phyloP scores from a whole-genome alignment of 805 yeast species.

The Ogataea nonfermentans region DNA sequence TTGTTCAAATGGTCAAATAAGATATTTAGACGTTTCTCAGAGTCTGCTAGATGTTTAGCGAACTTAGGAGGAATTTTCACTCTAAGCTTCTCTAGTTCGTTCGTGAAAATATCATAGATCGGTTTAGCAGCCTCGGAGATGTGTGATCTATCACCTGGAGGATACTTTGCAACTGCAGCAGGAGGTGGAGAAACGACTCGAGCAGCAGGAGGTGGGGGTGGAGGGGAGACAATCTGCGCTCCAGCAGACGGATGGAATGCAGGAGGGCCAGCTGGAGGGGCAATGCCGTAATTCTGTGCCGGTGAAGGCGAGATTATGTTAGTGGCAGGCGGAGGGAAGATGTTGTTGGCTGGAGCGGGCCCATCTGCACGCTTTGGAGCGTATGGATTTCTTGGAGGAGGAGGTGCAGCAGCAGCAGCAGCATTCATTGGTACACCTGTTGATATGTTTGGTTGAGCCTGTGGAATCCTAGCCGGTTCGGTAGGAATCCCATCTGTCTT shows the following conservation, averaged over 20 bases:
- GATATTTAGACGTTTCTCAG: slow-evolving; percentile 76
- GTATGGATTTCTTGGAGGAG: slow-evolving; percentile 30
- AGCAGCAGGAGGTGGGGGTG: slow-evolving; percentile 20
- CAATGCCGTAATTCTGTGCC: not conserved
- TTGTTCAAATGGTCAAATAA: slow-evolving; percentile 77
- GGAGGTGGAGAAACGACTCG: slow-evolving; percentile 20
- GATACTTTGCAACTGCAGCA: slow-evolving; percentile 32
- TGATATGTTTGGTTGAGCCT: slow-evolving; percentile 23
- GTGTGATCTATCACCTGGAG: slow-evolving; percentile 68
- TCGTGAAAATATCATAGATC: slow-evolving; percentile 54
- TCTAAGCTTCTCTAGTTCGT: slow-evolving; percentile 57
- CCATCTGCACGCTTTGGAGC: slow-evolving; percentile 32
- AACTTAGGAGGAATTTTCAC: slow-evolving; percentile 76
- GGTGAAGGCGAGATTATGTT: slow-evolving; percentile 16
- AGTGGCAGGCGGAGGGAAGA: slow-evolving; percentile 20
- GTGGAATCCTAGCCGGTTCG: slow-evolving; percentile 28
- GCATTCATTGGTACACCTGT: slow-evolving; percentile 7
- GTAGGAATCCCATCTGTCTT: slow-evolving; percentile 22
- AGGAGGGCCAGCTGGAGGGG: slow-evolving; percentile 3
- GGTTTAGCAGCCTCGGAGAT: slow-evolving; percentile 58
- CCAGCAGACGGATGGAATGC: slow-evolving; percentile 5
- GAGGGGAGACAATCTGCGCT: slow-evolving; percentile 20
- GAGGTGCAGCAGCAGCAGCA: slow-evolving; percentile 19
- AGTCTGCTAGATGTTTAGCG: slow-evolving; percentile 69
- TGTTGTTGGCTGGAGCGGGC: slow-evolving; percentile 6